These are phyloP conservation scores for Pythium coloratum DNA, from an alignment of 352 stramenopile genomes.

Conservation along the genomic window DNA sequence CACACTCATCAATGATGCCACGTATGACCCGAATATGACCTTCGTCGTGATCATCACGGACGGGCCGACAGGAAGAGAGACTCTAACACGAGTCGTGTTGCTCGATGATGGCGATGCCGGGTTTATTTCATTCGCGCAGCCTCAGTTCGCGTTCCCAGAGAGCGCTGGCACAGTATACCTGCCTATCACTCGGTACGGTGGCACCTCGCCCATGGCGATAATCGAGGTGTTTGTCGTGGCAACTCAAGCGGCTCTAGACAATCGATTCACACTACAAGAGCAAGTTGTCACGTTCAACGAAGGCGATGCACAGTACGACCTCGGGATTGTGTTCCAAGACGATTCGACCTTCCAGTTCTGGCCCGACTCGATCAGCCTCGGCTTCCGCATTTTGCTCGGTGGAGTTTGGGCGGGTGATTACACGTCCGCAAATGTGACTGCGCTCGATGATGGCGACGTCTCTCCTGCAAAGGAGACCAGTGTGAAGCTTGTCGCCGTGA, in stretches of 20 bases:
- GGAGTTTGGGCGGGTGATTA: conserved; percentile 32
- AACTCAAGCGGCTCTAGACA: conserved; percentile 13
- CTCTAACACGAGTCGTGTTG: conserved; percentile 37
- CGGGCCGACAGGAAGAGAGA: conserved; percentile 20
- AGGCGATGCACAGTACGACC: conserved; percentile 18
- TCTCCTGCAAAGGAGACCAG: conserved; percentile 44
- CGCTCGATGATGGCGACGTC: conserved; percentile 53
- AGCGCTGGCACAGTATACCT: conserved; percentile 31
- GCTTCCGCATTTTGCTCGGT: conserved; percentile 41
- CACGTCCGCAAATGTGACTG: conserved; percentile 33
- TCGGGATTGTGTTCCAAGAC: conserved; percentile 38
- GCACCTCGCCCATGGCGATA: conserved; percentile 27
- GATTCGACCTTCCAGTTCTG: conserved; percentile 44
- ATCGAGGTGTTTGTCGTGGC: conserved; percentile 30
- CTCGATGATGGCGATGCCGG: conserved; percentile 58
- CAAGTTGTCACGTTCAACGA: conserved; percentile 35
- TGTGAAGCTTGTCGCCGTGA: conserved; percentile 27
- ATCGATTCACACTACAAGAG: conserved; percentile 42
- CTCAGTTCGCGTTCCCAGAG: conserved; percentile 30
- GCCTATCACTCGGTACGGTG: conserved; percentile 33
- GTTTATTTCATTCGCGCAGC: conserved; percentile 39
- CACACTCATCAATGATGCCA: conserved; percentile 40
- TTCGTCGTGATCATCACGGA: conserved; percentile 47
- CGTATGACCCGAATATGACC: conserved; percentile 43
- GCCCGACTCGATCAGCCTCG: conserved; percentile 38